Evolutionary conservation across 176 grass and related monocot species (phyloP), one percentile per base, ranked within the genome.

Genomic region (Rhynchospora breviuscula): DNA sequence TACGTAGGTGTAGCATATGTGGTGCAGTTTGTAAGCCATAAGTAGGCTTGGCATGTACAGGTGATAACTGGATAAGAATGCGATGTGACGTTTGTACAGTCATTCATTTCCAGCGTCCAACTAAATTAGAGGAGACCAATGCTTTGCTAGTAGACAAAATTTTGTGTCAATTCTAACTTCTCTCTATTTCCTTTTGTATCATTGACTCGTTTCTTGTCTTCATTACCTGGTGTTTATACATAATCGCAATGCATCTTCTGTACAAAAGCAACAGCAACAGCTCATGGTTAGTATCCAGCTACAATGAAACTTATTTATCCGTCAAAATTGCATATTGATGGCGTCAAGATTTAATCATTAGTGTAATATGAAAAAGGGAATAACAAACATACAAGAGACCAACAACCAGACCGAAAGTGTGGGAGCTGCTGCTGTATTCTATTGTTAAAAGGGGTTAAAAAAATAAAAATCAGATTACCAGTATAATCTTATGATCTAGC

Each of bases 41-140:
- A 75, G 49, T 5, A 11, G 21, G 46, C 10, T 49, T 69, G 25
- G 22, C 70, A 75, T 26, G 70, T 25, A 75, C 13, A 52, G 63
- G 47, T 29, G 46, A 7, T 75, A 26, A 53, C 47, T 75, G 71
- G 71, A 75, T 75, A 52, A 75, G 71, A 75, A 75, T 75, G 47
- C 5, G 71, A 75, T 75, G 47, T 53, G 22, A 53, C 53, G 11
- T 75, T 51, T 51, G 19, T 74, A 74, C 70, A 3, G 14, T 53
- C 46, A 53, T 75, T 75, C 21, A 75, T 15, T 75, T 52, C 71
- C 47, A 75, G 47, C 46, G 6, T 15, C 47, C 47, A 21, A 75
- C 47, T 21, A 53, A 26, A 25, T 53, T 26, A 53, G 21, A 53
- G 21, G 5, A 53, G 22, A 26, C 22, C 25, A 53, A 54, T 18